phyloP scores from a whole-genome alignment of 78 protist species.

The Cavenderia fasciculata region DNA sequence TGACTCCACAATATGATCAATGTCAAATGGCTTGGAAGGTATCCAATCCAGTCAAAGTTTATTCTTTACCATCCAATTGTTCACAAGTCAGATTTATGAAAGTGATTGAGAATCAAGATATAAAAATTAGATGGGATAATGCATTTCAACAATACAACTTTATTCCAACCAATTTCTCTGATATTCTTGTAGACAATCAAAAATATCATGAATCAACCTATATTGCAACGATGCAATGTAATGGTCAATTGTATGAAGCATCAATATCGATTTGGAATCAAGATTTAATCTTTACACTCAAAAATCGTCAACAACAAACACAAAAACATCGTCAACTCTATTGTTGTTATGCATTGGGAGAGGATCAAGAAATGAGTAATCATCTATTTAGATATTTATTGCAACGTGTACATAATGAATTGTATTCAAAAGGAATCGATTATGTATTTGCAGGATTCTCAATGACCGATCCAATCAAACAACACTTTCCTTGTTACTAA shows the following conservation, averaged over 20 bases:
- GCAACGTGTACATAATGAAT: slow-evolving; percentile 17
- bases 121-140: slow-evolving; percentile 2
- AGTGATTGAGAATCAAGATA: neutral
- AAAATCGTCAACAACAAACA: neutral
- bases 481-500: slow-evolving; percentile 39
- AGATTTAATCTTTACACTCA: neutral
- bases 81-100: neutral
- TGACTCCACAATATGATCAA: neutral
- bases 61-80: neutral
- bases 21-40: neutral
- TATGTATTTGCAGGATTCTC: slow-evolving; percentile 28
- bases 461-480: neutral
- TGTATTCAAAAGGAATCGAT: slow-evolving; percentile 8
- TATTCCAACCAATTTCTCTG: slow-evolving; percentile 17
- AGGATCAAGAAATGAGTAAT: neutral
- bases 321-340: slow-evolving; percentile 13
- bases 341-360: slow-evolving; percentile 7
- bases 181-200: neutral
- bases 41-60: neutral
- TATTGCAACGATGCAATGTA: neutral
- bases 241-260: neutral
- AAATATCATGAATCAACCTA: neutral
- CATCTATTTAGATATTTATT: neutral
- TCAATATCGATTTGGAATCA: slow-evolving; percentile 26
- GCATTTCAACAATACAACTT: slow-evolving; percentile 11